These are phyloP conservation scores for Tuber calosporum DNA, from an alignment of 495 filamentous ascomycete genomes.

Conservation along the genomic window DNA sequence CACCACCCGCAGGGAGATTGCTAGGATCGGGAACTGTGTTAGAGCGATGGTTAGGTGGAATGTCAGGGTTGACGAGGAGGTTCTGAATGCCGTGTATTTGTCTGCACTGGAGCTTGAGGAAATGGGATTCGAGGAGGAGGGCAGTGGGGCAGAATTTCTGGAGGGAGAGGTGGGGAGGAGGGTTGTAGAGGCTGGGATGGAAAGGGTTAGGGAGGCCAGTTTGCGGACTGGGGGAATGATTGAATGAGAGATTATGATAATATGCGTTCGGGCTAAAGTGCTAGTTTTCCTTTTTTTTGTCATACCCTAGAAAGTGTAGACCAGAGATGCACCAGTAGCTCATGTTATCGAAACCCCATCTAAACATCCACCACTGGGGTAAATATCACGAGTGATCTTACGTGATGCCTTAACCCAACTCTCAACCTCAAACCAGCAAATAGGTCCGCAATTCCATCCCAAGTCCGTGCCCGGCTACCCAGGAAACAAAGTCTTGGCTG, in stretches of 20 bases:
- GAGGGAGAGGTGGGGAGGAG: constrained; percentile 63
- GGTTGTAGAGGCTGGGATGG: constrained; percentile 56
- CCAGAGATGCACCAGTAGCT: background rate
- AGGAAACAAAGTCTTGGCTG: background rate
- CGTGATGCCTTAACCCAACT: background rate
- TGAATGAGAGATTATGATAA: background rate
- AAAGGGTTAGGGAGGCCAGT: background rate
- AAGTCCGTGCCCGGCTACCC: background rate
- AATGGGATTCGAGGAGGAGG: constrained; percentile 41
- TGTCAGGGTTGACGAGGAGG: constrained; percentile 82
- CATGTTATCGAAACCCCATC: background rate
- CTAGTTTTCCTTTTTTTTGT: background rate
- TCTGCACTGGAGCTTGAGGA: constrained; percentile 48
- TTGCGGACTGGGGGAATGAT: background rate
- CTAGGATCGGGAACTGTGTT: constrained; percentile 69
- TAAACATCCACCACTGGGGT: background rate
- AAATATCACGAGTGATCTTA: background rate
- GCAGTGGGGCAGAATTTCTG: constrained; percentile 52
- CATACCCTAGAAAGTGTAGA: background rate
- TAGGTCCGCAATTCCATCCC: background rate
- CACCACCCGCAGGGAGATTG: constrained; percentile 78
- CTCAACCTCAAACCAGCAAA: background rate
- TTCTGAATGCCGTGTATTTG: constrained; percentile 73
- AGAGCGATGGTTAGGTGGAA: constrained; percentile 72
- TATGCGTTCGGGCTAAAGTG: background rate